Conservation (phyloP, 2,329 filamentous ascomycete genomes). For the Paraconiothyrium brasiliense region DNA sequence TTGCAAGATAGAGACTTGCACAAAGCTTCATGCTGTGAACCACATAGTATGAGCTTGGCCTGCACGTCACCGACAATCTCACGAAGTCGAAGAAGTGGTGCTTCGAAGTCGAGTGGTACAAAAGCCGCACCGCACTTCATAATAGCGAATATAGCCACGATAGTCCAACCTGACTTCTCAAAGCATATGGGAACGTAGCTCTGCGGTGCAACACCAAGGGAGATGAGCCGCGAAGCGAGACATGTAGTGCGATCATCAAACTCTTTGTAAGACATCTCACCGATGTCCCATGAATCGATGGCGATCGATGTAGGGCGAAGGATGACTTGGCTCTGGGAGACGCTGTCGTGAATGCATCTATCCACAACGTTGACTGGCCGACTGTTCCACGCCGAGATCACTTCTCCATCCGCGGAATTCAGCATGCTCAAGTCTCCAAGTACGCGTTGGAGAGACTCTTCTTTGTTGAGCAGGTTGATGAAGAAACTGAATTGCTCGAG, state of each 20-base stretch:
- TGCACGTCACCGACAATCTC: conserved; percentile 46
- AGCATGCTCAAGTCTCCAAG: conserved; percentile 34
- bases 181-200: conserved; percentile 47
- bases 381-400: conserved; percentile 38
- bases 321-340: conserved; percentile 35
- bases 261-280: conserved; percentile 37
- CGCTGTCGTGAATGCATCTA: conserved; percentile 41
- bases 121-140: conserved; percentile 50
- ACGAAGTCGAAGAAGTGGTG: conserved; percentile 47
- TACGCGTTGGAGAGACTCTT: conserved; percentile 18
- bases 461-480: conserved; percentile 33
- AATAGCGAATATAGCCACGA: conserved; percentile 48
- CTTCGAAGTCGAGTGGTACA: conserved; percentile 49
- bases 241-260: conserved; percentile 38
- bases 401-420: conserved; percentile 29
- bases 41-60: conserved; percentile 40
- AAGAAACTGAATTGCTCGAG: conserved; percentile 43
- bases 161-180: conserved; percentile 47
- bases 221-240: conserved; percentile 36
- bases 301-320: conserved; percentile 32
- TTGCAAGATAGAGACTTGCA: conserved; percentile 39
- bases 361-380: conserved; percentile 33
- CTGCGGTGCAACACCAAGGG: conserved; percentile 35
- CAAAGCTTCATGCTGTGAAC: conserved; percentile 34
- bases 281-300: conserved; percentile 43